Conservation (phyloP, 1,284 basidiomycete genomes). For the Malassezia psittaci region DNA sequence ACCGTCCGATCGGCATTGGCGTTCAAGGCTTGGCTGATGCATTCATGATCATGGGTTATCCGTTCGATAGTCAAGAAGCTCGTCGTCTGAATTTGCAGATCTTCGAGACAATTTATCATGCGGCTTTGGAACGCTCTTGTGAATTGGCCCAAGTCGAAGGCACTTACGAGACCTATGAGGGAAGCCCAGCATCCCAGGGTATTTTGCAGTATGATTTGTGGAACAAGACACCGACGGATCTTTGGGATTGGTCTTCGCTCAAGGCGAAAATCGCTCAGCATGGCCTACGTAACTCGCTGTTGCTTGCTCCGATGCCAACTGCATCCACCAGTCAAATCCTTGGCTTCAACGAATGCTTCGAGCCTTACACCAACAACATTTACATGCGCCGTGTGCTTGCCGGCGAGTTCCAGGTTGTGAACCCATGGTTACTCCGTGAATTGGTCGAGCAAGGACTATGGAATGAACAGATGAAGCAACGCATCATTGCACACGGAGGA, state of each 20-base stretch:
- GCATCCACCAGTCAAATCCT: conserved; percentile 97
- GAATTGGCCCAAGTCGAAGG: conserved; percentile 77
- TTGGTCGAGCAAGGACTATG: conserved; percentile 90
- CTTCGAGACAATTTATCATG: conserved; percentile 99
- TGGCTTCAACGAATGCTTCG: conserved; percentile 97
- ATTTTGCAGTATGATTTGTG: conserved; percentile 91
- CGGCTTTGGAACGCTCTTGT: conserved; percentile 77
- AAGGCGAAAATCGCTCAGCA: conserved; percentile 78
- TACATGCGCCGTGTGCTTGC: conserved; percentile 98
- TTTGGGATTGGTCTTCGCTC: conserved; percentile 88
- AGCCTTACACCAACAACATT: conserved; percentile 93
- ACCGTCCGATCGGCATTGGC: conserved; percentile 94
- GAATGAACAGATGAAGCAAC: conserved; percentile 99
- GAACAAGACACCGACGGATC: conserved; percentile 78
- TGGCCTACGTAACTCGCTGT: conserved; percentile 86
- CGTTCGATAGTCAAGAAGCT: conserved; percentile 84
- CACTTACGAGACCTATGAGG: conserved; percentile 81
- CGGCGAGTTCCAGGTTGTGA: conserved; percentile 98
- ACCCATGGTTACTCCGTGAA: conserved; percentile 94
- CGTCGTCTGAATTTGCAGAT: conserved; percentile 85
- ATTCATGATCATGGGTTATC: conserved; percentile 93
- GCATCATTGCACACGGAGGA: conserved; percentile 90
- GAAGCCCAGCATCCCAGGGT: conserved; percentile 78
- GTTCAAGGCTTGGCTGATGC: conserved; percentile 96
- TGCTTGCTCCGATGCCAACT: conserved; percentile 95